Base-by-base conservation (phyloP, 176 grass and related monocot genomes). In the Pontederia crassipes region DNA sequence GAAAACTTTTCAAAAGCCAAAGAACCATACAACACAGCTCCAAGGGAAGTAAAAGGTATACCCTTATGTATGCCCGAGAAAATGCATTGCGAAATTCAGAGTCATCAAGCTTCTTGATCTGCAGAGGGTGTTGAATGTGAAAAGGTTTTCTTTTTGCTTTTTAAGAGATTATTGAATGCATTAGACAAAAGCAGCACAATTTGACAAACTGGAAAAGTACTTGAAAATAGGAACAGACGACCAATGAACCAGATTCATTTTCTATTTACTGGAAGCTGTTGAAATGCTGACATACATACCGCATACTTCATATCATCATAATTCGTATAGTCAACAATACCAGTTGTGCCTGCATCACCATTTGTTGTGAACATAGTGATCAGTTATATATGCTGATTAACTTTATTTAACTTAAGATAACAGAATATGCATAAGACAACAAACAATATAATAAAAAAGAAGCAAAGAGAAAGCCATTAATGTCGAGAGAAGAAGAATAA, bases 301-400 rank as follows among this genome's bases (percentile, higher is more conserved):
- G 93, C 93, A 86, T 98, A 98, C 70, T 98, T 98, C 93, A 98
- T 98, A 76, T 98, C 93, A 64, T 98, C 87, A 62, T 79, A 83
- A 55, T 92, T 98, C 68, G 93, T 92, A 60, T 98, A 98, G 58
- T 98, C 93, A 58, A 92, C 93, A 62, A 92, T 83, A 20, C 93
- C 93, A 48, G 75, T 35, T 32, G 93, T 98, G 13, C 87, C 92
- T 97, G 74, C 32, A 78, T 68, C 13, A 62, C 2, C 24, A 14
- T 6, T 24, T 54, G 51, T 40, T 40, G 32, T 40, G 32, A 40
- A 40, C 32, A 40, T 40, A 40, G 32, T 40, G 2, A 40, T 40
- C 32, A 40, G 6, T 2, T 40, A 40, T 40, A 40, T 40, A 40
- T 2, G 0, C 6, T 40, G 32, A 40, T 40, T 4, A 3, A 40